Percentiles rank a stretch among this genome's conserved stretches.
These are phyloP conservation scores for Penicillium expansum DNA, from an alignment of 2,329 filamentous ascomycete genomes.

Conservation along the genomic window DNA sequence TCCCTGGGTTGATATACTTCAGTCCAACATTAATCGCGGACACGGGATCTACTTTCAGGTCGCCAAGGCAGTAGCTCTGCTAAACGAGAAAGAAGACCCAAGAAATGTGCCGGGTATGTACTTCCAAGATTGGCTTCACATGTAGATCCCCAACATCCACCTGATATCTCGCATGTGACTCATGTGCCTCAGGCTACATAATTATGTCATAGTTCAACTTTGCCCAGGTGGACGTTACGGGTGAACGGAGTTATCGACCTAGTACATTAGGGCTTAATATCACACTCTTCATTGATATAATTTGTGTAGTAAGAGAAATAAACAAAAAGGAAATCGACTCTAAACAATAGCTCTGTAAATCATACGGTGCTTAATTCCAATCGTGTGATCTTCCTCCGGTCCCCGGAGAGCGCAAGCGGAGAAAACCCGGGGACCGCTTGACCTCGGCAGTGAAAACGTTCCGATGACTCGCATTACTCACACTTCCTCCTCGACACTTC, in stretches of 20 bases:
- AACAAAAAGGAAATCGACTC: neutral
- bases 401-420: constrained; percentile 24
- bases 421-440: constrained; percentile 10
- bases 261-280: neutral
- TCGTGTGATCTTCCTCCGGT: constrained; percentile 19
- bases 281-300: neutral
- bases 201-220: neutral
- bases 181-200: neutral
- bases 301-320: neutral
- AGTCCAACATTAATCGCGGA: no score
- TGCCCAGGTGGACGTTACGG: neutral
- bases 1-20: no score
- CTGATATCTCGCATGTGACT: neutral
- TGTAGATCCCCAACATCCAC: neutral
- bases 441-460: constrained; percentile 30
- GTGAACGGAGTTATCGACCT: neutral
- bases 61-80: no score
- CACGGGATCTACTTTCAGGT: no score
- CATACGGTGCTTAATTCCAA: neutral
- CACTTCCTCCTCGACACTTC: constrained; percentile 1
- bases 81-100: neutral
- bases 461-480: constrained; percentile 14
- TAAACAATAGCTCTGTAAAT: neutral
- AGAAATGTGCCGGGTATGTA: neutral
- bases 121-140: neutral